These are phyloP conservation scores for Verticillium alfalfae DNA, from an alignment of 2,329 filamentous ascomycete species.

Conservation along the genomic window DNA sequence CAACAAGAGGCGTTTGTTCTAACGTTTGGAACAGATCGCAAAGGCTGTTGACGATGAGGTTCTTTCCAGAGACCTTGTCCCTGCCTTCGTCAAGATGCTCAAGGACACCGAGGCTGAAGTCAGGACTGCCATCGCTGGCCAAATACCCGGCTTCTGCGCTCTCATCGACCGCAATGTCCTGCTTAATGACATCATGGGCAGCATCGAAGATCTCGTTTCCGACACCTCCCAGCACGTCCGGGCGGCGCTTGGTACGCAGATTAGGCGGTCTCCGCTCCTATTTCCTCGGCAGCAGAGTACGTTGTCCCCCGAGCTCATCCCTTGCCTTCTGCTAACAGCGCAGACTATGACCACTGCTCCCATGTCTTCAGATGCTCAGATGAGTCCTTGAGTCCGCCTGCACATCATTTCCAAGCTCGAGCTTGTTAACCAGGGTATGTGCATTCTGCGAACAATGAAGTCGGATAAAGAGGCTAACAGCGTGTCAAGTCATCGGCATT, in stretches of 20 bases:
- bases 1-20: conserved; percentile 7
- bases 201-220: conserved; percentile 91
- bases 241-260: conserved; percentile 90
- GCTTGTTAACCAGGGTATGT: conserved; percentile 85
- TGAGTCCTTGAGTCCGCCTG: conserved; percentile 93
- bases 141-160: conserved; percentile 94
- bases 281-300: conserved; percentile 95
- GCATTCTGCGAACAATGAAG: neutral
- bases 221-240: conserved; percentile 96
- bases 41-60: conserved; percentile 98
- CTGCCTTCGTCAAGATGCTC: conserved; percentile 92
- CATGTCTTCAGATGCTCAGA: conserved; percentile 99
- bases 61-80: conserved; percentile 86
- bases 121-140: conserved; percentile 90
- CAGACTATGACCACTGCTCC: conserved; percentile 93
- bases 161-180: conserved; percentile 83
- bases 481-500: conserved; percentile 79
- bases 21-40: conserved; percentile 63
- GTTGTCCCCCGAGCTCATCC: conserved; percentile 22
- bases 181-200: conserved; percentile 93
- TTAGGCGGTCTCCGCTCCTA: conserved; percentile 91
- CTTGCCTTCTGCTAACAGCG: neutral
- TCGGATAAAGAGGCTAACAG: conserved; percentile 1
- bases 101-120: conserved; percentile 99
- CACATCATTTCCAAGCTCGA: conserved; percentile 99